Base-by-base conservation (phyloP, 805 yeast genomes). In the Dipodascopsis tothii region DNA sequence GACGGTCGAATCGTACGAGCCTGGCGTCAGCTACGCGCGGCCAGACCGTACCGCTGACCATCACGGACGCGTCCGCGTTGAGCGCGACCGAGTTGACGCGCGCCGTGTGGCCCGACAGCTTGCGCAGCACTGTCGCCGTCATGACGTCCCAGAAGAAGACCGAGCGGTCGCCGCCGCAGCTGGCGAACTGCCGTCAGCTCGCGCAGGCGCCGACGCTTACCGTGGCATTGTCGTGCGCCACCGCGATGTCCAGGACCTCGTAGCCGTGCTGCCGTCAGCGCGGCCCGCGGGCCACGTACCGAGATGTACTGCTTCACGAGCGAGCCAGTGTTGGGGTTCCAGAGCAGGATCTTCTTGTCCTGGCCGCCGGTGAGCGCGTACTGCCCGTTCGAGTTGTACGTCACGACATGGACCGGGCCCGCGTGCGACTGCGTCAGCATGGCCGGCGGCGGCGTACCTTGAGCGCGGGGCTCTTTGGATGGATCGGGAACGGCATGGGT, bases 91-190 rank as follows among this genome's bases (percentile, higher is more conserved):
- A 40, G 37, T 58, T 57, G 5, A 60, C 55, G 6, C 57, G 49
- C 6, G 58, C 50, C 14, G 37, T 42, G 37, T 63, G 65, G 18
- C 60, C 64, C 16, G 54, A 35, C 33, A 56, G 51, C 34, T 64
- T 51, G 14, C 58, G 45, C 2, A 50, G 28, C 7, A 48, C 44
- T 27, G 41, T 32, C 6, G 61, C 63, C 1, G 57, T 27, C 7
- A 49, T 37, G 2, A 59, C 61, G 40, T 62, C 65, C 62, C 67
- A 62, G 4, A 60, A 37, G 33, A 45, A 53, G 5, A 55, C 60
- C 6, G 55, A 45, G 9, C 62, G 41, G 38, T 62, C 67, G 5
- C 63, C 61, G 14, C 67, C 65, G 23, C 60, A 57, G 35, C 61
- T 52, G 18, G 55, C 64, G 41, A 62, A 62, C 52, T 46, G 37